Base-by-base conservation (phyloP, 164 flowering plant genomes). In the Cinnamomum chago region DNA sequence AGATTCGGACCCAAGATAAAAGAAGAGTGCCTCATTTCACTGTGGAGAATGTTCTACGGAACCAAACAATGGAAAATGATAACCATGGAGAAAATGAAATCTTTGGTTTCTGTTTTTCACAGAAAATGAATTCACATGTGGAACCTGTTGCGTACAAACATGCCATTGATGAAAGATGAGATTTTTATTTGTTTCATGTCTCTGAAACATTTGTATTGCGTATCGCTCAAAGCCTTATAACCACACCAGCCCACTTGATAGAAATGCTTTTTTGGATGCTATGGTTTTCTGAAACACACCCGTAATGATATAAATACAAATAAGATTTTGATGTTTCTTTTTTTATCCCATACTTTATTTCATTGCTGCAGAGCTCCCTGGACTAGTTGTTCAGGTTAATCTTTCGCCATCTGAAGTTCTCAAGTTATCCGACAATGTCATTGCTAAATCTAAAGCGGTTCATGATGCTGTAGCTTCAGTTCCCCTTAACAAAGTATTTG, bases 401-500 rank as follows among this genome's bases (percentile, higher is more conserved):
- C 80, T 95, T 5, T 90, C 97, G 65, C 89, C 91, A 1, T 73
- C 87, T 18, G 98, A 91, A 76, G 91, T 95, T 82, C 82, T 85
- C 47, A 91, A 82, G 76, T 74, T 95, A 55, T 90, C 97, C 9
- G 92, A 92, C 74, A 82, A 73, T 14, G 78, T 95, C 33, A 82
- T 96, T 73, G 84, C 88, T n/a, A 86, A 85, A 80, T 92, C 98
- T 13, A 93, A 90, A 73, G 78, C 76, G 70, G 97, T 93, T 78
- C 90, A 93, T 72, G 93, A 94, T 80, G 84, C 87, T 10, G 90
- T 92, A 58, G 97, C 95, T 79, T 88, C 97, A 0, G 84, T 96
- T 76, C 93, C 97, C 1, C 88, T 90, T 18, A 90, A 92, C 71
- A 91, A 90, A 92, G 99, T 92, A 69, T 65, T 14, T 24, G 27